phyloP scores from a whole-genome alignment of 2,329 filamentous ascomycete genomes.

The Cytospora leucostoma region DNA sequence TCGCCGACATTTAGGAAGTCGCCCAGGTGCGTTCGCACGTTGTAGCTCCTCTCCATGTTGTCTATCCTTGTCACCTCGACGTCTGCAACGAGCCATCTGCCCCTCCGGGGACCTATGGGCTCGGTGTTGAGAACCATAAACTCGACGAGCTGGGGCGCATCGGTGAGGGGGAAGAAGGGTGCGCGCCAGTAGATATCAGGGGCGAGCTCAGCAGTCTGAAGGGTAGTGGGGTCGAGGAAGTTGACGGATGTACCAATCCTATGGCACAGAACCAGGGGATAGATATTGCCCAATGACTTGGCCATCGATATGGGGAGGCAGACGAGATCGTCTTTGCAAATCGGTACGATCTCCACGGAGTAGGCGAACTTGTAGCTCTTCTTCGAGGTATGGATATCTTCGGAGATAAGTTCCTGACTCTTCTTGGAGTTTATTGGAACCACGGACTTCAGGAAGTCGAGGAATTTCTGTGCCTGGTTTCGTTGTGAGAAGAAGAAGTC shows the following conservation, averaged over 20 bases:
- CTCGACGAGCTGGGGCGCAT: slow-evolving; percentile 82
- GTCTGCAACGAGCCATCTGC: slow-evolving; percentile 83
- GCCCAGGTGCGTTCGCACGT: slow-evolving; percentile 87
- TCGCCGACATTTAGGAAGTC: slow-evolving; percentile 84
- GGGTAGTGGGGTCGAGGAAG: slow-evolving; percentile 84
- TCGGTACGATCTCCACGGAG: slow-evolving; percentile 85
- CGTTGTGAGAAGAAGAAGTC: slow-evolving; percentile 92
- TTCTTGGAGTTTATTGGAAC: slow-evolving; percentile 61
- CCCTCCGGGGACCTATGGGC: slow-evolving; percentile 70
- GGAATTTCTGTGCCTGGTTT: slow-evolving; percentile 80
- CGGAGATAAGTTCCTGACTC: slow-evolving; percentile 76
- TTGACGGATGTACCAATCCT: slow-evolving; percentile 88
- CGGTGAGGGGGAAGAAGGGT: slow-evolving; percentile 81
- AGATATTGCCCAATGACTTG: slow-evolving; percentile 84
- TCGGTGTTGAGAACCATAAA: slow-evolving; percentile 97
- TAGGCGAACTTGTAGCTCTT: slow-evolving; percentile 95
- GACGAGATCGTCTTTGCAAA: slow-evolving; percentile 98
- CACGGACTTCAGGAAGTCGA: slow-evolving; percentile 78
- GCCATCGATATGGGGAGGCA: slow-evolving; percentile 87
- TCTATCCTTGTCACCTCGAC: slow-evolving; percentile 83
- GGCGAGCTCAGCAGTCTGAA: slow-evolving; percentile 86
- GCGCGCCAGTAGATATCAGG: slow-evolving; percentile 85
- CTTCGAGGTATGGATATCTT: slow-evolving; percentile 86
- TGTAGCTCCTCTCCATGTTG: slow-evolving; percentile 87
- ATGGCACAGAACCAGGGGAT: slow-evolving; percentile 82